Base-by-base conservation (phyloP, 2,329 filamentous ascomycete species). In the Fusarium sp. region DNA sequence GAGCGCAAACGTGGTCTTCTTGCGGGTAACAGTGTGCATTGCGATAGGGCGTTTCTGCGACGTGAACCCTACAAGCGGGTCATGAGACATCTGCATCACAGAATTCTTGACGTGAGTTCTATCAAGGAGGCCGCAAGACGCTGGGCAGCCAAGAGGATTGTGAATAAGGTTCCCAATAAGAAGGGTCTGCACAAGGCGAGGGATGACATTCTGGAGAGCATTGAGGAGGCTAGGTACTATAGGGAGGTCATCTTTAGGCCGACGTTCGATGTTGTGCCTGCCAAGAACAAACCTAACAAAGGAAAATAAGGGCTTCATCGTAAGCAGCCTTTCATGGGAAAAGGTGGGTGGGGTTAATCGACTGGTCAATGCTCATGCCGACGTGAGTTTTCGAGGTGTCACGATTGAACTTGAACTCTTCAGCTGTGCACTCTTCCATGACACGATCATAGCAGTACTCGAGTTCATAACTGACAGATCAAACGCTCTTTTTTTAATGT, bases 171-270 rank as follows among this genome's bases (percentile, higher is more conserved):
- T 33, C 95, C 95, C 18, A 82, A 79, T 70, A 98, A 98, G 85
- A 88, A 88, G 79, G 90, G 89, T 41, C 84, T 91, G 57, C 96
- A 99, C 83, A 90, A 95, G 81, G 96, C 96, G 0, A 90, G 88
- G 76, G 90, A 94, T 61, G 96, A 99, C 81, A 97, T 99, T 64
- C 82, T 98, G 68, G 96, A 99, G 84, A 98, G 95, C 82, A 98
- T 99, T 70, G 91, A 89, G 62, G 96, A 99, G 84, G 95, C 95
- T 60, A 90, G 85, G 77, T 98, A 93, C 80, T 98, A 97, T 82
- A 90, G 89, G 77, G 85, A 91, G 66, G 84, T 84, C 23, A 88
- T 97, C 61, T 97, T 97, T 80, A 74, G 78, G 73, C 72, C 78
- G 66, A 78, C 74, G 66, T 79, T 78, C 71, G 74, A 78, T 44